Evolutionary conservation across 2,329 filamentous ascomycete genomes (phyloP), one percentile per base, ranked within the genome.

Genomic region (Bipolaris gigantea): DNA sequence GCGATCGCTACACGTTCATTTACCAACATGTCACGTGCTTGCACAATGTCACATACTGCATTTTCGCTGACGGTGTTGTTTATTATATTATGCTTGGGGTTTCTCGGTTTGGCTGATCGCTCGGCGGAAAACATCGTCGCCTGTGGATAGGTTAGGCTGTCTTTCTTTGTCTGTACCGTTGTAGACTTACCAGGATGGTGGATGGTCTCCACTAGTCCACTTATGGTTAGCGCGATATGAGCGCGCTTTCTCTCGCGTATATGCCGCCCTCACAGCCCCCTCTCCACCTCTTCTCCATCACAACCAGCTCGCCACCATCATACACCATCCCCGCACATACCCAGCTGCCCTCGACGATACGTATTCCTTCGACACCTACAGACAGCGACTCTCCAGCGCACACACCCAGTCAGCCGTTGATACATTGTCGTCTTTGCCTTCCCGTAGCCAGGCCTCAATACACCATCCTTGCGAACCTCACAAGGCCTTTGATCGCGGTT

Each of bases 391-490:
- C 38, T 11, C 32, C 4, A 11, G 32, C 32, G 4, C 43, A 23
- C 36, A 10, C 32, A 13, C 21, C 27, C 41, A 21, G 46, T 36
- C 46, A 54, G 46, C 34, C 46, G 27, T 47, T 18, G 39, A n/a
- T 32, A 4, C 30, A 15, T 25, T 36, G 27, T 38, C 35, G 25
- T 60, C 55, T 57, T 55, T n/a, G 40, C 36, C 44, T 19, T 25
- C 40, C 35, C 27, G 44, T 45, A 32, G 48, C 19, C 44, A 44
- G 13, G 48, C 44, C 45, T 54, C 56, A 56, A 59, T 50, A 30
- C 48, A 49, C 56, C 54, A 60, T 61, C 59, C 59, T 61, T 61
- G 58, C 50, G 56, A 60, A 54, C 16, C 42, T 55, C 50, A 48
- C 50, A 48, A 59, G 59, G 50, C 60, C 57, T 55, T 53, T 53